phyloP scores from a whole-genome alignment of 2,329 filamentous ascomycete genomes.

The Pyrenochaeta sp. region DNA sequence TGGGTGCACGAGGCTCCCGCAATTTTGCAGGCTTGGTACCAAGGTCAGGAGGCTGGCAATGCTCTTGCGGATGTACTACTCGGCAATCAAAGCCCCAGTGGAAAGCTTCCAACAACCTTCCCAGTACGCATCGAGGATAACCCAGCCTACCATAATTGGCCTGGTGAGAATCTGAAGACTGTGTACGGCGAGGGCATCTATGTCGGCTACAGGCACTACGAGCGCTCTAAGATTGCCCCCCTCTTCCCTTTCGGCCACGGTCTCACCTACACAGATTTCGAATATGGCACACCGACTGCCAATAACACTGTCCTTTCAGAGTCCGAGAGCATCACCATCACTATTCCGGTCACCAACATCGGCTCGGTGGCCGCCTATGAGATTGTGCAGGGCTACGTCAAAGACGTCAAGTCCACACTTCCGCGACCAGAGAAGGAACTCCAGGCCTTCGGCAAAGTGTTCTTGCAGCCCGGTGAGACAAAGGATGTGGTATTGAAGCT shows the following conservation, averaged over 20 bases:
- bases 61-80: slow-evolving; percentile 81
- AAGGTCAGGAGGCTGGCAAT: slow-evolving; percentile 86
- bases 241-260: slow-evolving; percentile 82
- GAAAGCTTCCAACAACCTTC: slow-evolving; percentile 78
- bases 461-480: slow-evolving; percentile 48
- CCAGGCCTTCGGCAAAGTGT: slow-evolving; percentile 67
- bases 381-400: slow-evolving; percentile 73
- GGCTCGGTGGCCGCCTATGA: slow-evolving; percentile 67
- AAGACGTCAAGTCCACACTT: slow-evolving; percentile 69
- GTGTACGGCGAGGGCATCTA: slow-evolving; percentile 77
- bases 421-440: slow-evolving; percentile 75
- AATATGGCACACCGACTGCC: slow-evolving; percentile 67
- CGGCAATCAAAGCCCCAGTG: slow-evolving; percentile 76
- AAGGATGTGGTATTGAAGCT: slow-evolving; percentile 43
- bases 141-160: slow-evolving; percentile 77
- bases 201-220: slow-evolving; percentile 78
- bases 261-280: slow-evolving; percentile 78
- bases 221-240: slow-evolving; percentile 66
- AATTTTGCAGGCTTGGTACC: slow-evolving; percentile 81
- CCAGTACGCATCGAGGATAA: slow-evolving; percentile 68
- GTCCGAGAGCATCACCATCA: slow-evolving; percentile 56
- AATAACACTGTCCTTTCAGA: slow-evolving; percentile 59
- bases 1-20: slow-evolving; percentile 72
- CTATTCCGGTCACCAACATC: slow-evolving; percentile 63
- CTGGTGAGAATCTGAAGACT: slow-evolving; percentile 72